Evolutionary conservation across 2,329 filamentous ascomycete genomes (phyloP).

Genomic region (Fusarium penzigii): DNA sequence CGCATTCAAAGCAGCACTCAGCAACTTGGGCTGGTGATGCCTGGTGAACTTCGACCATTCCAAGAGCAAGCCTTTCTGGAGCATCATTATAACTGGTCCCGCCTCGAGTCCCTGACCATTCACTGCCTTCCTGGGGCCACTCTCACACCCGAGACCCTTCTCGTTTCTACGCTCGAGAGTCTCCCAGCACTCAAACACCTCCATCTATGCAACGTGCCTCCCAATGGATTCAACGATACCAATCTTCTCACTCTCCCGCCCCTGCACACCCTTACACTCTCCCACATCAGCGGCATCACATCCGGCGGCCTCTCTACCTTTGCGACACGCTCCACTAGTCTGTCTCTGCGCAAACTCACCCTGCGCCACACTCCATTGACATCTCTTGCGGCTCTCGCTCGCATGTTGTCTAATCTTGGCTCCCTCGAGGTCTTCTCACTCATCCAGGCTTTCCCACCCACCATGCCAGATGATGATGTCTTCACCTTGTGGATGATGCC

Average conservation of each 20-base stretch:
- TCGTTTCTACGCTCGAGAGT: conserved; percentile 50
- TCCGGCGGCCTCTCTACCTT: conserved; percentile 58
- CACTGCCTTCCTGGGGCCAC: conserved; percentile 59
- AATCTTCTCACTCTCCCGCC: conserved; percentile 56
- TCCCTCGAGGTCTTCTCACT: conserved; percentile 52
- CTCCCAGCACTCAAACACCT: conserved; percentile 59
- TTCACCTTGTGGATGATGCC: conserved; percentile 63
- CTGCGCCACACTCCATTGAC: conserved; percentile 59
- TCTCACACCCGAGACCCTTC: conserved; percentile 52
- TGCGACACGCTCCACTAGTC: conserved; percentile 50
- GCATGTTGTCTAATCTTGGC: conserved; percentile 58
- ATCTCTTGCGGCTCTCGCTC: conserved; percentile 57
- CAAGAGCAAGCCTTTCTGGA: conserved; percentile 49
- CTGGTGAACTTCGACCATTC: conserved; percentile 28
- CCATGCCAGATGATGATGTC: conserved; percentile 55
- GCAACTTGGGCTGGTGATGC: conserved; percentile 32
- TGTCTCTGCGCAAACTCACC: conserved; percentile 49
- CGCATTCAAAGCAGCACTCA: conserved; percentile 31
- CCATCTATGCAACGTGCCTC: conserved; percentile 59
- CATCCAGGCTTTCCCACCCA: conserved; percentile 55
- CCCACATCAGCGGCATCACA: conserved; percentile 57
- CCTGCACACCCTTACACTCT: conserved; percentile 56
- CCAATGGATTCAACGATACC: conserved; percentile 57
- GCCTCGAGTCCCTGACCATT: conserved; percentile 57
- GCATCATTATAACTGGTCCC: conserved; percentile 55